Conservation (phyloP, 139 green algal genomes). For the Zygnema circumcarinatum region DNA sequence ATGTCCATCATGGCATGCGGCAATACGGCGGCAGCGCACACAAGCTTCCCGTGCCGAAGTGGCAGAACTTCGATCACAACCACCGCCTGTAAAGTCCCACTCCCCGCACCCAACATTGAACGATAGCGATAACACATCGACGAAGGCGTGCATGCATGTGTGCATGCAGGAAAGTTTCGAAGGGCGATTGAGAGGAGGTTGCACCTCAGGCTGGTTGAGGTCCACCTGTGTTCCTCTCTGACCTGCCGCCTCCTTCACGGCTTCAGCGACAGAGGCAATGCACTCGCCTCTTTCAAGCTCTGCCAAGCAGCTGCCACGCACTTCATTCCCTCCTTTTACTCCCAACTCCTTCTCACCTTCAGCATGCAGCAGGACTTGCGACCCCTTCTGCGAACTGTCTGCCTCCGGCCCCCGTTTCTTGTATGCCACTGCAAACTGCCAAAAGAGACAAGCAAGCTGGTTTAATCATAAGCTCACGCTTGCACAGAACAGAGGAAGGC, state of each 20-base stretch:
- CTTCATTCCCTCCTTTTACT: not conserved
- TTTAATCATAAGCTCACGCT: not conserved
- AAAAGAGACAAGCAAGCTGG: not conserved
- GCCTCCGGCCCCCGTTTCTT: not conserved
- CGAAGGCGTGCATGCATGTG: too few relatives aligned
- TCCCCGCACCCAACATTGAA: too few relatives aligned
- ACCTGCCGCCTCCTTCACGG: not conserved
- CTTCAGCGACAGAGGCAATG: not conserved
- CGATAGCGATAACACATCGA: too few relatives aligned
- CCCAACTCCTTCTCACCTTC: not conserved
- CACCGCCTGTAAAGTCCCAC: not conserved
- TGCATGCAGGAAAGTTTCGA: too few relatives aligned
- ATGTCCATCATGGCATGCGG: not conserved
- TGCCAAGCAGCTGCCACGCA: too few relatives aligned
- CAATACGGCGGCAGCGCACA: not conserved
- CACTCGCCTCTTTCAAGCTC: not conserved
- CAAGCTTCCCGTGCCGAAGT: not conserved
- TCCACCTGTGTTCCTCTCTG: not conserved
- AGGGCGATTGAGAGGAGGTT: too few relatives aligned
- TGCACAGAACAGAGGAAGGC: not conserved
- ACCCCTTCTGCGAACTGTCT: not conserved
- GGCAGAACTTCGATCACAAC: not conserved
- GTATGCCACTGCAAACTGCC: slow-evolving; percentile 14
- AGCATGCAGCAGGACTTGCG: too few relatives aligned
- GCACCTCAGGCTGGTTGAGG: not conserved